phyloP scores from a whole-genome alignment of 371 early-diverging fungal genomes.

The Rhizopus sp. region DNA sequence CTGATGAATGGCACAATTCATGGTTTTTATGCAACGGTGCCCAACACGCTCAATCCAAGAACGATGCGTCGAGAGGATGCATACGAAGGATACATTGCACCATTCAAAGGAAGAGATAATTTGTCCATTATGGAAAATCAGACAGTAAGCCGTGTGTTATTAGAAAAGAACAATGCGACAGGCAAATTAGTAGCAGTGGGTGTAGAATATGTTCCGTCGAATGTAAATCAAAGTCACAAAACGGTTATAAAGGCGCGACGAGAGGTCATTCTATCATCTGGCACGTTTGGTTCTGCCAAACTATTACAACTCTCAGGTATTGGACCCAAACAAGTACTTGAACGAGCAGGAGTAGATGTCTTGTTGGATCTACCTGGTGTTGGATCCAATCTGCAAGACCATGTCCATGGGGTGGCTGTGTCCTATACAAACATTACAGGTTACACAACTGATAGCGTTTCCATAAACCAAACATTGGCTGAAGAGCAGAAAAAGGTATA shows the following conservation, averaged over 20 bases:
- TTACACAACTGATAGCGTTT: constrained; percentile 19
- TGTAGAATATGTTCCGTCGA: constrained; percentile 23
- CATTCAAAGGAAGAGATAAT: constrained; percentile 7
- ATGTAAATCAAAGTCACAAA: constrained; percentile 7
- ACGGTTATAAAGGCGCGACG: constrained; percentile 14
- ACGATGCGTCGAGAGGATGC: constrained; percentile 11
- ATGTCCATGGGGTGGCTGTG: constrained; percentile 23
- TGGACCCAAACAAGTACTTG: constrained; percentile 13
- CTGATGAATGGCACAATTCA: constrained; percentile 15
- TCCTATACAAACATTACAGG: constrained; percentile 16
- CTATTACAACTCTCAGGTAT: constrained; percentile 25
- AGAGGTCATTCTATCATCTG: constrained; percentile 27
- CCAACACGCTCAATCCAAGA: constrained; percentile 19
- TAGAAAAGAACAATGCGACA: constrained; percentile 1
- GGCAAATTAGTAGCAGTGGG: constrained; percentile 11
- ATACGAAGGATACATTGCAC: constrained; percentile 15
- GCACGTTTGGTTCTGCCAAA: constrained; percentile 22
- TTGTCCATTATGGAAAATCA: constrained; percentile 13
- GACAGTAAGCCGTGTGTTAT: constrained; percentile 11
- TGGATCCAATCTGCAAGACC: constrained; percentile 39
- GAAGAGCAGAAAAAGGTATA: constrained; percentile 8
- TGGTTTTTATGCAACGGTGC: constrained; percentile 16
- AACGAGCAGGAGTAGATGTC: constrained; percentile 10
- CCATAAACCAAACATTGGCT: constrained; percentile 10
- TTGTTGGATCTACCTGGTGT: constrained; percentile 31